Conservation (phyloP, 2,329 filamentous ascomycete genomes). For the Xylariaceae sp. region DNA sequence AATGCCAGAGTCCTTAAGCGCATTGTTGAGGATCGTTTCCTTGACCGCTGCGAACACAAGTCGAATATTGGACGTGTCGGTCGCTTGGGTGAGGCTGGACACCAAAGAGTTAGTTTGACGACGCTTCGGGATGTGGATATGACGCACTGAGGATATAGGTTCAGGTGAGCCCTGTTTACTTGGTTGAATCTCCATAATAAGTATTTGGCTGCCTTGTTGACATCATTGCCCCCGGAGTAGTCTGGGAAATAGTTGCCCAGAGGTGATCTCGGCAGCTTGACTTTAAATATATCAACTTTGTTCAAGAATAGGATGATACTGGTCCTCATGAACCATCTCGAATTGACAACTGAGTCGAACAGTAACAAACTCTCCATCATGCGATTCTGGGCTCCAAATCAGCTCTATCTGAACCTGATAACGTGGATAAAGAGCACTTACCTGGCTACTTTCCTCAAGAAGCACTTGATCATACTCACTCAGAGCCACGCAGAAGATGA, state of each 20-base stretch:
- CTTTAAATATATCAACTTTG: conserved; percentile 98
- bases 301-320: conserved; percentile 99
- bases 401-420: background rate
- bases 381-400: conserved; percentile 70
- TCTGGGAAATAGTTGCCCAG: conserved; percentile 96
- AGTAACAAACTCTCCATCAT: conserved; percentile 99
- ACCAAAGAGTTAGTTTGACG: conserved; percentile 29
- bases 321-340: conserved; percentile 97
- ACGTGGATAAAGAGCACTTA: conserved; percentile 49
- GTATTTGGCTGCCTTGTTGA: conserved; percentile 98
- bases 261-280: conserved; percentile 88
- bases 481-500: conserved; percentile 97
- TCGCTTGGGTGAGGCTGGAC: conserved; percentile 90
- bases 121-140: background rate
- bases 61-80: conserved; percentile 97
- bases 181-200: conserved; percentile 98
- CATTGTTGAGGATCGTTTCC: conserved; percentile 98
- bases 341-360: conserved; percentile 98
- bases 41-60: conserved; percentile 98
- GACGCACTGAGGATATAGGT: conserved; percentile 95
- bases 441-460: conserved; percentile 95
- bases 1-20: conserved; percentile 96
- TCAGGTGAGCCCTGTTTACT: conserved; percentile 93
- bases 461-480: conserved; percentile 99
- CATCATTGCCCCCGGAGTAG: conserved; percentile 96